A percentile compares a stretch with the other conserved stretches of the same genome.
Evolutionary conservation across 2,329 filamentous ascomycete genomes (phyloP).

Genomic region (Domatiomyces globalis): DNA sequence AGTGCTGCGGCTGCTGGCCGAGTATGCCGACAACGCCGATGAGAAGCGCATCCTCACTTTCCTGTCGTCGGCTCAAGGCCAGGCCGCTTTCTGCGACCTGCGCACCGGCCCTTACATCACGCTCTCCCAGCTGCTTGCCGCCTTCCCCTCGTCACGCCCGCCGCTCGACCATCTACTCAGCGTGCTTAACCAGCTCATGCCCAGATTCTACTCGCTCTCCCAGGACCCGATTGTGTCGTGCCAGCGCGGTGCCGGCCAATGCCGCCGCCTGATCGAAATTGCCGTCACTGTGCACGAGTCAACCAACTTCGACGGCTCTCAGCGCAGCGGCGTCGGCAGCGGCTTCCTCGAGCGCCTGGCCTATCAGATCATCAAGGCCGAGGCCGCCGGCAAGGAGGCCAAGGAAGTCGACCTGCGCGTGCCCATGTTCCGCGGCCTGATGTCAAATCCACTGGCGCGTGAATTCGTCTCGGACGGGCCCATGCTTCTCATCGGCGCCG

Average conservation of each 20-base stretch:
- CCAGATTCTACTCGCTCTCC: conserved; percentile 93
- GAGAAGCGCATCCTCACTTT: conserved; percentile 83
- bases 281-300: conserved; percentile 93
- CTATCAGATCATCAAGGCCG: conserved; percentile 52
- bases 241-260: conserved; percentile 51
- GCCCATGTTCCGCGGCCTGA: conserved; percentile 96
- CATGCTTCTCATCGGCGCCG: conserved; percentile 93
- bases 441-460: conserved; percentile 88
- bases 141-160: conserved; percentile 83
- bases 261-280: conserved; percentile 76
- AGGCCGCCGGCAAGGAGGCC: conserved; percentile 42
- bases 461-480: conserved; percentile 88
- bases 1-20: conserved; percentile 70
- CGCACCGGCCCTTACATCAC: conserved; percentile 79
- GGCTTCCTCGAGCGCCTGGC: conserved; percentile 88
- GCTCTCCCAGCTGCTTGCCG: conserved; percentile 69
- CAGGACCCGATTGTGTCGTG: conserved; percentile 81
- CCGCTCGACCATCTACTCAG: conserved; percentile 71
- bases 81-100: conserved; percentile 85
- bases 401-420: conserved; percentile 52
- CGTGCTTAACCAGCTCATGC: conserved; percentile 77
- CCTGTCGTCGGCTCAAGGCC: conserved; percentile 77
- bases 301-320: conserved; percentile 58
- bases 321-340: conserved; percentile 72
- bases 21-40: conserved; percentile 62